A percentile compares a stretch with the other conserved stretches of the same genome.
These are phyloP conservation scores for Aspergillus kassunensis DNA, from an alignment of 495 filamentous ascomycete species.

Conservation along the genomic window DNA sequence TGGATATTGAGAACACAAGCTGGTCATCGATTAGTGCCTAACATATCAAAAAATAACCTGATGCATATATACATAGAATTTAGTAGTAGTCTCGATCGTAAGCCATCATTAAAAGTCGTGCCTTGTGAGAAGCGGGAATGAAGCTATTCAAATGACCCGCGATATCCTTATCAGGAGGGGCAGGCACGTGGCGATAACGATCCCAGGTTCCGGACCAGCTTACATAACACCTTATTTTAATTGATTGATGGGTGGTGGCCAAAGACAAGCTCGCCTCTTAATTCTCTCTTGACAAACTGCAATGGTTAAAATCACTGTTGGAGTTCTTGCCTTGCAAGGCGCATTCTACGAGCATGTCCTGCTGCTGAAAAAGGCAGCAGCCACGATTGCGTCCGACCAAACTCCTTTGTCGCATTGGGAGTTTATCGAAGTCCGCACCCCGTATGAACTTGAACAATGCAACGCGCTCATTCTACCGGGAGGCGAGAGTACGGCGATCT, in stretches of 20 bases:
- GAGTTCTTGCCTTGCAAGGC: conserved; percentile 89
- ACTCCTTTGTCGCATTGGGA: conserved; percentile 38
- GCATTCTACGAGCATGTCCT: conserved; percentile 87
- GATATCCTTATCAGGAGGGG: conserved; percentile 20
- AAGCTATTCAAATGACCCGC: not conserved
- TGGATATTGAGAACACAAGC: too few species aligned
- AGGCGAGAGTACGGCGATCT: conserved; percentile 92
- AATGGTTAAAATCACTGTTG: conserved; percentile 58
- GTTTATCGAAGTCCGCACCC: conserved; percentile 78
- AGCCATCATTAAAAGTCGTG: not conserved
- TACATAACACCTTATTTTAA: conserved; percentile 11
- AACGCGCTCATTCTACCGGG: conserved; percentile 87
- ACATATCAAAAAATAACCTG: not conserved
- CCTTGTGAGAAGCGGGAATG: not conserved
- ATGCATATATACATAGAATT: not conserved
- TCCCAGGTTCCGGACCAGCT: conserved; percentile 7
- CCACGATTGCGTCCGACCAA: conserved; percentile 20
- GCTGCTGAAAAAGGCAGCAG: conserved; percentile 65
- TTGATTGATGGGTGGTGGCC: conserved; percentile 3
- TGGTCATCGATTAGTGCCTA: too few species aligned
- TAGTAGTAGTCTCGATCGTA: not conserved
- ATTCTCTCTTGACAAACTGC: not conserved
- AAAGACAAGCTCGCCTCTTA: not conserved
- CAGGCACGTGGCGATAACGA: conserved; percentile 26
- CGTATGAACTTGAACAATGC: conserved; percentile 64